Percentiles rank a stretch among this genome's conserved stretches.
Evolutionary conservation across 2,329 filamentous ascomycete species (phyloP).

Genomic region (Colletotrichum eremochloae): DNA sequence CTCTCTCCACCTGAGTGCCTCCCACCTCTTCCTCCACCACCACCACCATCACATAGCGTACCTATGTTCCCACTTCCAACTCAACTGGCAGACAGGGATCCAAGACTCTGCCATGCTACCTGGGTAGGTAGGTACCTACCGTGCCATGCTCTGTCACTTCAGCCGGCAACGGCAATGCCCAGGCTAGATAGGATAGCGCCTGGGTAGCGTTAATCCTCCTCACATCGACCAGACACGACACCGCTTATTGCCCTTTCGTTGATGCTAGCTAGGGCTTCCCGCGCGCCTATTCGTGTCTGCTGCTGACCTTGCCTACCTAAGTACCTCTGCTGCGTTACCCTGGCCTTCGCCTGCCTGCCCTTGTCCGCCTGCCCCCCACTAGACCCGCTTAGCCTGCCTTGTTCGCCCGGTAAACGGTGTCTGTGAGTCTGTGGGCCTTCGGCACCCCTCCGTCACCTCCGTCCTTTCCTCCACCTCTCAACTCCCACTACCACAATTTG

Average conservation of each 20-base stretch:
- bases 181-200: background rate
- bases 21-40: no score
- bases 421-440: constrained; percentile 9
- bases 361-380: background rate
- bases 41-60: no score
- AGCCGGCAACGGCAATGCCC: background rate
- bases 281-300: background rate
- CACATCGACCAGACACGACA: background rate
- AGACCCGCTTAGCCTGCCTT: constrained; percentile 16
- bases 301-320: no score
- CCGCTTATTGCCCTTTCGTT: constrained; percentile 1
- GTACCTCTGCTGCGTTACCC: background rate
- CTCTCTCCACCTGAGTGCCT: no score
- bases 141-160: background rate
- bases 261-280: background rate
- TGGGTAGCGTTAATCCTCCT: background rate
- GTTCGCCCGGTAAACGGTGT: constrained; percentile 15
- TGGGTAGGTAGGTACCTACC: background rate
- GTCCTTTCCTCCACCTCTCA: background rate
- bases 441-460: background rate
- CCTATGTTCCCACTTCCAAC: background rate
- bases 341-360: background rate
- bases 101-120: no score
- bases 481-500: background rate
- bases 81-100: background rate